Evolutionary conservation across 2,329 filamentous ascomycete species (phyloP), one percentile per base, ranked within the genome.

Genomic region (Fusarium napiforme): DNA sequence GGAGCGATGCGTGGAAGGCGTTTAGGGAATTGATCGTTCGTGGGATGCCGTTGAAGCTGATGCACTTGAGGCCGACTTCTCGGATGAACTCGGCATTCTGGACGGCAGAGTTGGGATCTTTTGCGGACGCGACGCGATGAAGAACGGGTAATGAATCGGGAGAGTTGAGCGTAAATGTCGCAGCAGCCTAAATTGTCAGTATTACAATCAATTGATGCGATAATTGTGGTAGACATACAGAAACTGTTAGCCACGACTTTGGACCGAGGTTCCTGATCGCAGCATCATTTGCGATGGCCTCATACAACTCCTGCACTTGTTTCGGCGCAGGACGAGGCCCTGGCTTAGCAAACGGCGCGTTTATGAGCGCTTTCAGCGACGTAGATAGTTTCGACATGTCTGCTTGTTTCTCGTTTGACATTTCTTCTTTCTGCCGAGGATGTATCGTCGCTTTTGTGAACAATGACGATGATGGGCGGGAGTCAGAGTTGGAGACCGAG

Each of bases 121-220:
- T 60, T 11, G 76, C 58, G 8, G 82, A 77, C 16, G 87, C 87
- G 37, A 88, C 81, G 62, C 86, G 78, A 82, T 90, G 91, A 18
- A 95, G 87, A 28, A 87, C 82, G 8, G 89, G 83, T 73, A 96
- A 88, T 7, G 93, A 92, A 64, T 93, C 92, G 30, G 93, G 93
- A 4, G 93, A 95, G 84, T 97, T 96, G 85, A 96, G 90, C 2
- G 94, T 96, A 84, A 96, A 93, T 4, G 93, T 94, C 23, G 93
- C 91, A 37, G 93, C 94, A 2, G 93, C 92, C 91, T 94, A 19
- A 4, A 4, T 23, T 11, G 6, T 77, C 15, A 78, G 71, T 34
- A 23, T 15, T 0, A 3, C 1, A n/a, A 2, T n/a, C 4, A 21
- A n/a, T 32, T 11, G 23, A 10, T 7, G 14, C 7, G 6, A 18